Percentiles rank a stretch among this genome's conserved stretches.
Conservation (phyloP, 2,329 filamentous ascomycete species). For the Fusarium proliferatum region DNA sequence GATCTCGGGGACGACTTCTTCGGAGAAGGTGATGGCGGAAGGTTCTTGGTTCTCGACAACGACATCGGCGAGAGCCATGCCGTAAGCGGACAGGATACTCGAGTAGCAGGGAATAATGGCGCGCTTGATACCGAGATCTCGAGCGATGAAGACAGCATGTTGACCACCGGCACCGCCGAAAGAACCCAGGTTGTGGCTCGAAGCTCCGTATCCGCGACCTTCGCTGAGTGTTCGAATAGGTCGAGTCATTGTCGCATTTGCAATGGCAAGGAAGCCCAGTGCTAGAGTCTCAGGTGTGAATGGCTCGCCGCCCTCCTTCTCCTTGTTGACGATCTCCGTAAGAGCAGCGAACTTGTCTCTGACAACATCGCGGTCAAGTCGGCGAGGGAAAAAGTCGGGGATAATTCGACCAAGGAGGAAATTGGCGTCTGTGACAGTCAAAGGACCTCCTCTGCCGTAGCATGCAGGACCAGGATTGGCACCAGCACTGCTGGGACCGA, state of each 20-base stretch:
- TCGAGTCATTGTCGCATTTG: slow-evolving; percentile 79
- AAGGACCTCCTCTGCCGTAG: slow-evolving; percentile 75
- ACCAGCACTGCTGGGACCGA: slow-evolving; percentile 77
- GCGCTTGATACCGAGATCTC: slow-evolving; percentile 55
- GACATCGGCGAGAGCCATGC: slow-evolving; percentile 58
- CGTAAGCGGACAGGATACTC: slow-evolving; percentile 59
- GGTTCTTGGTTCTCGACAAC: slow-evolving; percentile 56
- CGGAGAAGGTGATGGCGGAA: slow-evolving; percentile 45
- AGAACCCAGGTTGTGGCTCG: slow-evolving; percentile 41
- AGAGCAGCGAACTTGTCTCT: slow-evolving; percentile 55
- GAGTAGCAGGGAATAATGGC: slow-evolving; percentile 59
- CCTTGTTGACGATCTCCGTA: slow-evolving; percentile 44
- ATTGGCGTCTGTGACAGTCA: slow-evolving; percentile 80
- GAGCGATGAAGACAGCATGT: slow-evolving; percentile 57
- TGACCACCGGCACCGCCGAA: slow-evolving; percentile 56
- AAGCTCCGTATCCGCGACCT: slow-evolving; percentile 44
- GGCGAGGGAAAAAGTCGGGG: slow-evolving; percentile 71
- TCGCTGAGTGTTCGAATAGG: slow-evolving; percentile 64
- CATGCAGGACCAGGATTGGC: slow-evolving; percentile 79
- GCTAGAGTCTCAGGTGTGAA: slow-evolving; percentile 55
- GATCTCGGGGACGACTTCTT: slow-evolving; percentile 29
- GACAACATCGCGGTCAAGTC: slow-evolving; percentile 55
- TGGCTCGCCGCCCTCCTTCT: slow-evolving; percentile 30
- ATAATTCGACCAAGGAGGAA: slow-evolving; percentile 70
- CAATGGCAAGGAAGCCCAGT: slow-evolving; percentile 78